A percentile compares a stretch with the other conserved stretches of the same genome.
Evolutionary conservation across 768 basidiomycete species (phyloP).

Genomic region (Leccinellum rugosiceps): DNA sequence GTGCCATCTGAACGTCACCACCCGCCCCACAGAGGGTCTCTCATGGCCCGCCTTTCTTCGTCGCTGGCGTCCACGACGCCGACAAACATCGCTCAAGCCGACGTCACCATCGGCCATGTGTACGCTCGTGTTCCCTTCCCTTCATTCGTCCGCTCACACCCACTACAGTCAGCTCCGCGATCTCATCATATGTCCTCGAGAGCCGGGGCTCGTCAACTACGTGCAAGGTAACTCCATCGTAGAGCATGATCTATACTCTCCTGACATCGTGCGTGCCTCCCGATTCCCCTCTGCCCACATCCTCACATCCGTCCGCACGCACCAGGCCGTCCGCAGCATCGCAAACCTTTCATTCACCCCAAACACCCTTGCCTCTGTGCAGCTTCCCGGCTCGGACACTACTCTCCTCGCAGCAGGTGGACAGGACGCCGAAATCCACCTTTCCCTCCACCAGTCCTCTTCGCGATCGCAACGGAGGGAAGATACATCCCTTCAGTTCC

Average conservation of each 20-base stretch:
- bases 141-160: background rate
- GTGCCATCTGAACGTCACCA: conserved; percentile 7
- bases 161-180: conserved; percentile 68
- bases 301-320: conserved; percentile 15
- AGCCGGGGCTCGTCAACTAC: conserved; percentile 64
- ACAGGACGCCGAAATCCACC: conserved; percentile 67
- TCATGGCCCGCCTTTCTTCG: conserved; percentile 49
- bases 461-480: conserved; percentile 22
- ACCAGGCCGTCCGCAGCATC: conserved; percentile 45
- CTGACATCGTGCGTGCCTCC: conserved; percentile 41
- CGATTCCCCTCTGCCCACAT: conserved; percentile 11
- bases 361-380: conserved; percentile 60
- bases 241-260: conserved; percentile 54
- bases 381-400: conserved; percentile 47
- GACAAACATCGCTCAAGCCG: conserved; percentile 38
- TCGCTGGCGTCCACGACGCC: conserved; percentile 44
- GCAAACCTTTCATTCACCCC: conserved; percentile 56
- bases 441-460: conserved; percentile 45
- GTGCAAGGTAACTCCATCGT: conserved; percentile 50
- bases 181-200: conserved; percentile 69
- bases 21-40: background rate
- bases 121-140: conserved; percentile 32
- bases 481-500: conserved; percentile 10
- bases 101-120: conserved; percentile 62
- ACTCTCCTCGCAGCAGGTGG: conserved; percentile 75